A percentile compares a stretch with the other conserved stretches of the same genome.
Evolutionary conservation across 345 rosid genomes (phyloP).

Genomic region (Sapria himalayana): DNA sequence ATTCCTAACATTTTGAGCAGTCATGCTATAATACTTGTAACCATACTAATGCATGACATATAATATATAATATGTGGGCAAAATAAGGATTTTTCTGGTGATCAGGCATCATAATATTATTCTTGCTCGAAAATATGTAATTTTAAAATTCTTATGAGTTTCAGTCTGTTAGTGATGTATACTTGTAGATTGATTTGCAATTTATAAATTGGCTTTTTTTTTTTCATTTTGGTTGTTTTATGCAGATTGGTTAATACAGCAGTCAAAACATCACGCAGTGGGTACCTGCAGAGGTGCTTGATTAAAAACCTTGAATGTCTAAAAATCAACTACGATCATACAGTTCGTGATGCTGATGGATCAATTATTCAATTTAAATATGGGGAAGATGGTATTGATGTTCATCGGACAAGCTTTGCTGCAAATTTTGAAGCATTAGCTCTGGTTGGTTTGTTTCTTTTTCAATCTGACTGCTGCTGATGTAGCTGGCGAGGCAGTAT

Average conservation of each 20-base stretch:
- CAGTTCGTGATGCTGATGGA: slow-evolving; percentile 93
- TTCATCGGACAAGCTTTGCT: slow-evolving; percentile 65
- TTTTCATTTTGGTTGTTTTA: slow-evolving; percentile 8
- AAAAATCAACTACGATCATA: slow-evolving; percentile 72
- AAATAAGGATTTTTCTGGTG: no score
- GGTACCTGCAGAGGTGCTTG: slow-evolving; percentile 92
- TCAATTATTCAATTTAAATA: slow-evolving; percentile 77
- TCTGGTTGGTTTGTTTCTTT: no score
- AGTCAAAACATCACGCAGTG: slow-evolving; percentile 98
- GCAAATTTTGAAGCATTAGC: slow-evolving; percentile 52
- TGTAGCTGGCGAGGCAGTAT: no score
- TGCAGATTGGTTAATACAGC: slow-evolving; percentile 92
- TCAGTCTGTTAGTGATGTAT: no score
- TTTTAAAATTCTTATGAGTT: no score
- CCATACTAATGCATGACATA: no score
- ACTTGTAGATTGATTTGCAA: no score
- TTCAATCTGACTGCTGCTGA: slow-evolving; percentile 6
- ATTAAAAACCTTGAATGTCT: slow-evolving; percentile 90
- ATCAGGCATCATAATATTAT: no score
- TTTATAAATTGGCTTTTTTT: not conserved
- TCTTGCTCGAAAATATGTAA: no score
- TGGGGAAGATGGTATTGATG: slow-evolving; percentile 98
- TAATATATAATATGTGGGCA: no score
- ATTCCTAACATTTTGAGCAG: no score
- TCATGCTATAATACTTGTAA: no score